Percentiles rank a stretch among this genome's conserved stretches.
Conservation (phyloP, 768 basidiomycete species). For the Hericium coralloides region DNA sequence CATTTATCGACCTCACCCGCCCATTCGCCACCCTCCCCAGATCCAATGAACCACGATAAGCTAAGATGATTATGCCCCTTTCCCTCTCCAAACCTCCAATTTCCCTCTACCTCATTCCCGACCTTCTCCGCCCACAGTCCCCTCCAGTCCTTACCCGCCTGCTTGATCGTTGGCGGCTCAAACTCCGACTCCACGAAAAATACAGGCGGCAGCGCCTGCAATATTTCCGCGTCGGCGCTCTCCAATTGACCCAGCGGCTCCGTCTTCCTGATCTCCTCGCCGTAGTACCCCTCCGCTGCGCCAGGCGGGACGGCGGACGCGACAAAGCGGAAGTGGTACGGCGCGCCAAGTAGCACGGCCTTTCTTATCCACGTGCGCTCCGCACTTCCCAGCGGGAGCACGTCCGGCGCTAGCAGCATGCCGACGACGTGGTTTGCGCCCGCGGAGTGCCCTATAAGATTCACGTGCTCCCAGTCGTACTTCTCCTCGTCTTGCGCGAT, state of each 20-base stretch:
- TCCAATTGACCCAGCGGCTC: background rate
- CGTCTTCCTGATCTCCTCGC: background rate
- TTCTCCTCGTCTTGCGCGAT: background rate
- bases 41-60: constrained; percentile 34
- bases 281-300: background rate
- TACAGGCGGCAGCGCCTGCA: background rate
- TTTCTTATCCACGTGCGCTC: background rate
- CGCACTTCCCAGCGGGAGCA: background rate
- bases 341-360: background rate
- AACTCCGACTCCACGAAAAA: background rate
- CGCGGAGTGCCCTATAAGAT: background rate
- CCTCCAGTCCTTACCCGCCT: background rate
- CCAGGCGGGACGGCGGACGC: background rate
- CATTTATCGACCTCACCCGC: constrained; percentile 33
- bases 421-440: background rate
- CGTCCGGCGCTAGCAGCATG: background rate
- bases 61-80: constrained; percentile 54
- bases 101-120: background rate
- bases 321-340: background rate
- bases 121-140: background rate
- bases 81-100: background rate
- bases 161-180: background rate
- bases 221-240: background rate
- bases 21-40: constrained; percentile 52
- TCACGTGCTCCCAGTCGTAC: background rate